Evolutionary conservation across 768 basidiomycete genomes (phyloP).

Genomic region (Panellus pusillus): DNA sequence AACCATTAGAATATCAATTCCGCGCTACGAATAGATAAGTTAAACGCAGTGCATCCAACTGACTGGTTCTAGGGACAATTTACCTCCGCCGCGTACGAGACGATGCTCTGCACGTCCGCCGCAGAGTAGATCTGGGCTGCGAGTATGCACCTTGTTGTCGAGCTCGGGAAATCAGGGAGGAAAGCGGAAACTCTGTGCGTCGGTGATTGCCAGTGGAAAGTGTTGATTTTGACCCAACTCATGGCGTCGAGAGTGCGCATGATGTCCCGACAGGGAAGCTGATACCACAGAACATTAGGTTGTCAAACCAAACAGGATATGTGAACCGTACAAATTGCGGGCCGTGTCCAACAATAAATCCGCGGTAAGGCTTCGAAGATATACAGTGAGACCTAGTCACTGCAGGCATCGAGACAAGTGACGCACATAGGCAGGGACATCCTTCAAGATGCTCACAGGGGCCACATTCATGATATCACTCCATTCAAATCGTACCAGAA

Average conservation of each 20-base stretch:
- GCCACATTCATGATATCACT: slow-evolving; percentile 49
- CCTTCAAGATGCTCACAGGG: slow-evolving; percentile 56
- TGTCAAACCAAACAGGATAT: not conserved
- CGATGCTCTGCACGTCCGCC: slow-evolving; percentile 55
- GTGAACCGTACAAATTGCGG: slow-evolving; percentile 60
- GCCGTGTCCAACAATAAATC: slow-evolving; percentile 81
- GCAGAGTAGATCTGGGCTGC: slow-evolving; percentile 49
- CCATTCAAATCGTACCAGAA: slow-evolving; percentile 58
- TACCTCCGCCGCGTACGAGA: slow-evolving; percentile 66
- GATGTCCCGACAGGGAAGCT: slow-evolving; percentile 67
- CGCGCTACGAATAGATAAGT: slow-evolving; percentile 43
- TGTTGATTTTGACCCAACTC: slow-evolving; percentile 76
- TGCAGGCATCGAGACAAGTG: not conserved
- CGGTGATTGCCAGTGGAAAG: slow-evolving; percentile 84
- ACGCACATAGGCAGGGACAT: slow-evolving; percentile 66
- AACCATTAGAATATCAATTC: slow-evolving; percentile 71
- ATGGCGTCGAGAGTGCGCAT: slow-evolving; percentile 72
- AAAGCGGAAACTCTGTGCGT: slow-evolving; percentile 77
- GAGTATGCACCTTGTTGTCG: slow-evolving; percentile 67
- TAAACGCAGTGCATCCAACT: slow-evolving; percentile 5
- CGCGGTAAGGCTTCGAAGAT: slow-evolving; percentile 62
- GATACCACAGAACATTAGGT: not conserved
- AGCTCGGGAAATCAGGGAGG: slow-evolving; percentile 64
- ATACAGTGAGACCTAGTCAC: not conserved
- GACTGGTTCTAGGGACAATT: slow-evolving; percentile 33